Evolutionary conservation across 371 early-diverging fungal genomes (phyloP), one percentile per base, ranked within the genome.

Genomic region (Mortierella sp.): DNA sequence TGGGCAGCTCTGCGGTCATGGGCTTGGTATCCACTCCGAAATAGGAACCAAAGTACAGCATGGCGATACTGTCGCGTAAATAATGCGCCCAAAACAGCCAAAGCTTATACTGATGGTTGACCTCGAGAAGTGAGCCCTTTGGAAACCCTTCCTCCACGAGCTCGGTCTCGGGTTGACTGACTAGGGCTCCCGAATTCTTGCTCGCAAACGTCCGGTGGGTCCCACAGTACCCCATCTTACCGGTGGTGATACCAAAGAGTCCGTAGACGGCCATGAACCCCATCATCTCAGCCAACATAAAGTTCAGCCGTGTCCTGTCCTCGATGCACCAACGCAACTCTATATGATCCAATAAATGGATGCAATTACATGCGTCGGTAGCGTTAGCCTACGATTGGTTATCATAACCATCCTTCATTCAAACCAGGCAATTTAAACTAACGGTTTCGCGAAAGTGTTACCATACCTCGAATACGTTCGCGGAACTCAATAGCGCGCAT

Each of bases 61-160:
- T 35, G 8, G 74, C 27, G n/a, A 79, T 76, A 7, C 73, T 81
- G 51, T 85, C 82, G 21, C 85, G 85, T 27, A 81, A 32, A 71
- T 81, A 85, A 35, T 70, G 48, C 1, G 72, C 85, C 85, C 85
- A 85, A 60, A 85, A 85, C n/a, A 68, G 12, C 85, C 85, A 85
- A 5, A 85, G 75, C 21, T 81, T 71, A 24, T 73, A 63, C 38
- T 85, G 85, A 6, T 85, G 81, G 2, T 70, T 76, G 3, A 82
- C 82, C 27, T 85, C 85, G 2, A 79, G 77, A 43, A 81, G 72
- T 18, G 5, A 7, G 1, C 72, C 65, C 10, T 54, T 75, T 3
- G 71, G 70, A n/a, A 75, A 44, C 4, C 29, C 72, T 14, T 72
- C 44, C 1, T 74, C 70, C 10, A 55, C 72, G 43, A 76, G n/a